phyloP scores from a whole-genome alignment of 1,284 basidiomycete genomes.

The Marasmius oreades region DNA sequence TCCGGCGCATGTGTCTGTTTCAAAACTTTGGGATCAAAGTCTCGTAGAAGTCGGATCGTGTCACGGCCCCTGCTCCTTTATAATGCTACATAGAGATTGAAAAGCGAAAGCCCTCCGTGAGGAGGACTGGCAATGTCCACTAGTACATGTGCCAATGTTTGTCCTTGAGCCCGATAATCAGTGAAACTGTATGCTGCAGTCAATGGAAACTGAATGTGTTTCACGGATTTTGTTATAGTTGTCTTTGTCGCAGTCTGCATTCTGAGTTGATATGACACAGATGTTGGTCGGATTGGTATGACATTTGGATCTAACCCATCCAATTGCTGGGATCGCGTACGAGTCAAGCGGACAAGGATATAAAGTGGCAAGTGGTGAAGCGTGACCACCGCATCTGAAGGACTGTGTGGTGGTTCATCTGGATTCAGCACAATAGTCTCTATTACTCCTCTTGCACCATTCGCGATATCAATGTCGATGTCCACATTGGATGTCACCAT shows the following conservation, averaged over 20 bases:
- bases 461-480: conserved; percentile 22
- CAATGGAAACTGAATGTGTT: conserved; percentile 21
- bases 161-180: conserved; percentile 31
- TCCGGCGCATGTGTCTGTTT: not conserved
- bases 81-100: conserved; percentile 28
- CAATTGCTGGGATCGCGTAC: conserved; percentile 21
- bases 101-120: conserved; percentile 21
- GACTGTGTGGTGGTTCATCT: not conserved
- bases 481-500: conserved; percentile 20
- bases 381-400: conserved; percentile 1
- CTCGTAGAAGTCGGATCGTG: conserved; percentile 22
- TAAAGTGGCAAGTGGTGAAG: conserved; percentile 29
- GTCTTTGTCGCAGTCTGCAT: no score
- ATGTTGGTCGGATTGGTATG: conserved; percentile 21
- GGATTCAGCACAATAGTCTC: conserved; percentile 15
- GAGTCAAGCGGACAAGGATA: conserved; percentile 30
- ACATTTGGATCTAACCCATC: conserved; percentile 23
- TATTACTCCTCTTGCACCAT: conserved; percentile 18
- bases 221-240: conserved; percentile 7
- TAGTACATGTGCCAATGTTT: conserved; percentile 25
- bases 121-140: conserved; percentile 28
- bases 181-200: conserved; percentile 30
- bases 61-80: conserved; percentile 22
- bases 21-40: conserved; percentile 20
- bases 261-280: no score